phyloP scores from a whole-genome alignment of 306 rosid genomes.

The Acacia crassicarpa region DNA sequence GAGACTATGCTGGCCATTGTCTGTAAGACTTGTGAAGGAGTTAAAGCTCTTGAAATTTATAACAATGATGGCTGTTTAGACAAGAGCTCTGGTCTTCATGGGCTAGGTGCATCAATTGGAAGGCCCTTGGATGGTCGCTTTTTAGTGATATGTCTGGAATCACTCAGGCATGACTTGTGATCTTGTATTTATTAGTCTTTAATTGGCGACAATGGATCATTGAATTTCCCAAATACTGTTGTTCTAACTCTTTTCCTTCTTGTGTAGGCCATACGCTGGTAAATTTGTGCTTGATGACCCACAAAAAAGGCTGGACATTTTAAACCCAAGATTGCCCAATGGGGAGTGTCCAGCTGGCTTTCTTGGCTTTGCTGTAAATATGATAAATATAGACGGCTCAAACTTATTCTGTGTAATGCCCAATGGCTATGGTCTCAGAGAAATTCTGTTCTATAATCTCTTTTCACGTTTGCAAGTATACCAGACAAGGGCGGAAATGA shows the following conservation, averaged over 20 bases:
- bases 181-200: slow-evolving; percentile 26
- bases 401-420: slow-evolving; percentile 61
- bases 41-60: slow-evolving; percentile 69
- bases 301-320: slow-evolving; percentile 75
- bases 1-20: slow-evolving; percentile 83
- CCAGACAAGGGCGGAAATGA: slow-evolving; percentile 77
- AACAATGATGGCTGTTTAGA: slow-evolving; percentile 66
- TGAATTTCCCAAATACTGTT: slow-evolving; percentile 15
- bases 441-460: slow-evolving; percentile 71
- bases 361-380: slow-evolving; percentile 86
- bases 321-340: slow-evolving; percentile 73
- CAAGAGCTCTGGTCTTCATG: slow-evolving; percentile 65
- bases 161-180: slow-evolving; percentile 55
- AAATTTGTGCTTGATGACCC: slow-evolving; percentile 58
- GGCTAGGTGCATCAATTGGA: slow-evolving; percentile 67
- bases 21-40: slow-evolving; percentile 77
- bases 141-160: slow-evolving; percentile 76
- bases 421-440: slow-evolving; percentile 78
- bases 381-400: slow-evolving; percentile 58
- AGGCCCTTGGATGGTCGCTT: slow-evolving; percentile 72
- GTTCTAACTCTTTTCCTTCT: background rate
- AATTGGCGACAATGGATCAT: slow-evolving; percentile 29
- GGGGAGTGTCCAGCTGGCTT: slow-evolving; percentile 80
- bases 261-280: slow-evolving; percentile 71
- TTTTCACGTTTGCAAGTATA: slow-evolving; percentile 86